Conservation (phyloP, 768 basidiomycete genomes). For the Suillus luteus region DNA sequence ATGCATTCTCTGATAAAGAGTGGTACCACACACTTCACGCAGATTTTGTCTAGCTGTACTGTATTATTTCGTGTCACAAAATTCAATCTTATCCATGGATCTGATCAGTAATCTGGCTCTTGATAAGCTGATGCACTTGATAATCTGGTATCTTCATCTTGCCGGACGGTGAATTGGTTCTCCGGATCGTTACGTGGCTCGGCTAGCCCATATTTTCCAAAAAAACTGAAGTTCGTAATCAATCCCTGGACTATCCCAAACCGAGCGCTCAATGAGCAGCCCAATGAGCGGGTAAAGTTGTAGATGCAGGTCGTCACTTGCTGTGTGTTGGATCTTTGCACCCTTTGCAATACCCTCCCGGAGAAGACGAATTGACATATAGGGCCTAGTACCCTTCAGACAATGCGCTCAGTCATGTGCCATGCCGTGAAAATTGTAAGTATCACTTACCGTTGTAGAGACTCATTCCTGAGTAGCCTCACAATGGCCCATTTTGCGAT, state of each 20-base stretch:
- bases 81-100: not conserved
- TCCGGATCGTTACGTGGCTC: not conserved
- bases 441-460: too few relatives aligned
- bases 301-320: not conserved
- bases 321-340: not conserved
- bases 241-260: conserved; percentile 7
- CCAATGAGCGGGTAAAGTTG: not conserved
- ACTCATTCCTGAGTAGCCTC: too few relatives aligned
- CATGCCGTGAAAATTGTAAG: not conserved
- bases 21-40: not conserved
- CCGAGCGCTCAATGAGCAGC: not conserved
- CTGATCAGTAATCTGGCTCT: not conserved
- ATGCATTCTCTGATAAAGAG: conserved; percentile 7
- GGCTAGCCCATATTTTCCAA: not conserved
- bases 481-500: too few relatives aligned
- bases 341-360: not conserved
- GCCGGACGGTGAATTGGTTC: not conserved
- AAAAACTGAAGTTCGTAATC: not conserved
- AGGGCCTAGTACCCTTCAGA: not conserved
- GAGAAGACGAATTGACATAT: not conserved
- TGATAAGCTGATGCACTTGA: not conserved
- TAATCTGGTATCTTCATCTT: conserved; percentile 1
- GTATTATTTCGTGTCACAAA: not conserved
- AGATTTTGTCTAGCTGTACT: not conserved
- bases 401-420: not conserved